Conservation (phyloP, 2,329 filamentous ascomycete genomes). For the Pseudogymnoascus sp. region DNA sequence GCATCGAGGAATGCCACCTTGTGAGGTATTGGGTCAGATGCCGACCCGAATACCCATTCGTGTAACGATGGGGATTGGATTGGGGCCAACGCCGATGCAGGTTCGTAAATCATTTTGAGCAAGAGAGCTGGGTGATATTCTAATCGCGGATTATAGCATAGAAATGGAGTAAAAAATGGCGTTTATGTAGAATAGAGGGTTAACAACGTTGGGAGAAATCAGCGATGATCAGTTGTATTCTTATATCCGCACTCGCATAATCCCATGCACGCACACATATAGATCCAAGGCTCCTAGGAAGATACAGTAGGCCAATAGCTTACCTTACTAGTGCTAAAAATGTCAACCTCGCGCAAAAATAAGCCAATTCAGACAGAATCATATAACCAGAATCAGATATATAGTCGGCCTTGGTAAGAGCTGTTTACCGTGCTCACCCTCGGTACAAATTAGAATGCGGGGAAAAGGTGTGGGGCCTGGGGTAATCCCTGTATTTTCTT, state of each 20-base stretch:
- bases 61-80: neutral
- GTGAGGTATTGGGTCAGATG: conserved; percentile 35
- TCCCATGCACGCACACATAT: neutral
- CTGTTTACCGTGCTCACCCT: neutral
- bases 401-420: neutral
- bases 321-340: neutral
- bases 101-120: neutral
- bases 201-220: neutral
- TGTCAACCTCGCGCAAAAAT: neutral
- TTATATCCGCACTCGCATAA: neutral
- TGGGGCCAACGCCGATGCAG: neutral
- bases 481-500: neutral
- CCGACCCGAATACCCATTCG: conserved; percentile 35
- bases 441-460: neutral
- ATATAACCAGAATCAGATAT: neutral
- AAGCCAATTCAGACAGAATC: neutral
- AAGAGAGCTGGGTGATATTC: neutral
- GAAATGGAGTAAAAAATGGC: neutral
- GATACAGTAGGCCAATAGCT: neutral
- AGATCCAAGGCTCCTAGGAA: neutral
- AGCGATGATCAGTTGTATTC: neutral
- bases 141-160: neutral
- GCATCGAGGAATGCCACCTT: conserved; percentile 52
- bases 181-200: neutral
- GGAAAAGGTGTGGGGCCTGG: neutral